Evolutionary conservation across 2,329 filamentous ascomycete genomes (phyloP).

Genomic region (Fusarium pseudograminearum): DNA sequence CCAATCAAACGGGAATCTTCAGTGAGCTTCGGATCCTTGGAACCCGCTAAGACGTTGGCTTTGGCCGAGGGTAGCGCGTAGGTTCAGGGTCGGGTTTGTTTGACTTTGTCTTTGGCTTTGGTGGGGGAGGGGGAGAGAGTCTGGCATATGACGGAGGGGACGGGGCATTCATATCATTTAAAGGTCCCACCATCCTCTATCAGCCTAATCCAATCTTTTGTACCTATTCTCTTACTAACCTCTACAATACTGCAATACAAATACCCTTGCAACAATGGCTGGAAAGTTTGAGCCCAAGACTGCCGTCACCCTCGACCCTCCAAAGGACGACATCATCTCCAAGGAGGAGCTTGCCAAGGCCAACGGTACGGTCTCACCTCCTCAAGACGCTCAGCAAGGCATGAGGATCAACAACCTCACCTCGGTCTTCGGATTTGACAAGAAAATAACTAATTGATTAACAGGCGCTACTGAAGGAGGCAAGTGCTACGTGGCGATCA

Average conservation of each 20-base stretch:
- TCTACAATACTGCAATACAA: not conserved
- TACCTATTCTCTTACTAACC: not conserved
- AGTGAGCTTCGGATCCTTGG: constrained; percentile 6
- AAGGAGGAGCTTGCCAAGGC: constrained; percentile 82
- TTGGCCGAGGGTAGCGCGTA: constrained; percentile 24
- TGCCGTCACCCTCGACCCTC: constrained; percentile 80
- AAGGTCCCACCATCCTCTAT: constrained; percentile 13
- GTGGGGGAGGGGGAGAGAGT: constrained; percentile 23
- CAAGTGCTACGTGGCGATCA: constrained; percentile 77
- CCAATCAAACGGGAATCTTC: constrained; percentile 23
- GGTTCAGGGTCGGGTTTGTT: constrained; percentile 21
- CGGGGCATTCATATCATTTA: constrained; percentile 12
- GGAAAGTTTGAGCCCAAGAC: constrained; percentile 83
- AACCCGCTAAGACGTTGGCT: constrained; percentile 8
- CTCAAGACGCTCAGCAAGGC: not conserved
- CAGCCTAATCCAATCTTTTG: not conserved
- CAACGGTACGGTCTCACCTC: constrained; percentile 73
- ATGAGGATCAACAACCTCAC: not conserved
- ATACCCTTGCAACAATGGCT: constrained; percentile 57
- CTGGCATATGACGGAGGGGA: constrained; percentile 40
- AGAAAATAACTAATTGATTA: constrained; percentile 36
- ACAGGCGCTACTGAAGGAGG: constrained; percentile 72
- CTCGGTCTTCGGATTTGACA: not conserved
- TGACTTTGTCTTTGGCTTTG: constrained; percentile 23
- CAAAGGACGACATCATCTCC: constrained; percentile 90